Evolutionary conservation across 2,329 filamentous ascomycete species (phyloP), one percentile per base, ranked within the genome.

Genomic region (Fusarium sp.): DNA sequence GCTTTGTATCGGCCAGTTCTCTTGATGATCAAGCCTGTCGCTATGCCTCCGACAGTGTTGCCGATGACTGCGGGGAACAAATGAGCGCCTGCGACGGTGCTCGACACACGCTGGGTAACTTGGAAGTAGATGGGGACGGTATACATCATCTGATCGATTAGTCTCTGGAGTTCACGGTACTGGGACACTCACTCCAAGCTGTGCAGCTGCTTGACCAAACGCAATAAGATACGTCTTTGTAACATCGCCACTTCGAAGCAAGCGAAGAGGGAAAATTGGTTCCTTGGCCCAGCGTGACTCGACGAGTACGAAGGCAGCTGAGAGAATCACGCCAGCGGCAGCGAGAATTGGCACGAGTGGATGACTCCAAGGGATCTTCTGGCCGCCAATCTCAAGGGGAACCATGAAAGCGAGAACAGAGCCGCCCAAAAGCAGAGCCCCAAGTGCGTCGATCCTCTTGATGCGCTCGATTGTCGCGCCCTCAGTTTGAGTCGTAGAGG

Each of bases 61-160:
- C 91, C 92, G 0, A 88, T 80, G 0, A 94, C 90, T 0, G 91
- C 89, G 0, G 92, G 92, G 44, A 93, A 85, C 0, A 94, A 82
- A 73, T 93, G 89, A 0, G 87, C 80, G 0, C 87, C 87, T 0
- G 91, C 90, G 4, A 83, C 80, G 0, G 90, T 89, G 48, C 87
- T 89, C 1, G 88, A 89, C 6, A 85, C 86, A 2, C 84, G 82
- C 10, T 86, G 82, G 0, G 90, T 91, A 2, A 91, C 86, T 63
- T 92, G 89, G 70, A 93, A 94, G 80, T 93, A 93, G 0, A 93
- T 79, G 0, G 92, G 92, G 0, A 93, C 86, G 0, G 87, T 86
- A 60, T 90, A 91, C 87, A 93, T 90, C 73, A 76, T 75, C 73
- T 76, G 1, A 21, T 52, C 21, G 52, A 60, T 52, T 4, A 52